Evolutionary conservation across 139 green algal species (phyloP).

Genomic region (Microglena sp.): DNA sequence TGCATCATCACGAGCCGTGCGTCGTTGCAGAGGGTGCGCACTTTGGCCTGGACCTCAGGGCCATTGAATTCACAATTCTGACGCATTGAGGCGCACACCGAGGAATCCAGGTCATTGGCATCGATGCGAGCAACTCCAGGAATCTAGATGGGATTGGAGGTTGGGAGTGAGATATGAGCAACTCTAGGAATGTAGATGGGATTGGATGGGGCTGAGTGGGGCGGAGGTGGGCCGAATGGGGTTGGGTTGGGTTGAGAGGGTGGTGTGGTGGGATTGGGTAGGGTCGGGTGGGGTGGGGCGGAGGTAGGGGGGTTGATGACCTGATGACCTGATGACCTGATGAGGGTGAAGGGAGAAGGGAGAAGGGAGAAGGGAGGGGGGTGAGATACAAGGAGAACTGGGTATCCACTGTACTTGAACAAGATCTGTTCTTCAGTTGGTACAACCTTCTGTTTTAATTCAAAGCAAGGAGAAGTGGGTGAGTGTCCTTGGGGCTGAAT

Average conservation of each 20-base stretch:
- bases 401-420: no score
- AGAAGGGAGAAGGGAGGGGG: neutral
- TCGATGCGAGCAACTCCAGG: conserved; percentile 58
- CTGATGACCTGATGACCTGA: neutral
- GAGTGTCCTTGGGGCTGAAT: no score
- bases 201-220: no score
- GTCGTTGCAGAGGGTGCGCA: conserved; percentile 53
- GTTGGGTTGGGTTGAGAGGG: neutral
- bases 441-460: no score
- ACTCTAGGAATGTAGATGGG: no score
- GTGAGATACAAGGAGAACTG: neutral
- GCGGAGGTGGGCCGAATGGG: no score
- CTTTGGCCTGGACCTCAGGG: conserved; percentile 23
- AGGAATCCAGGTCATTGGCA: conserved; percentile 78
- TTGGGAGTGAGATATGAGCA: no score
- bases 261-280: neutral
- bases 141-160: no score
- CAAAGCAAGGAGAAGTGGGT: no score
- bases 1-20: conserved; percentile 80
- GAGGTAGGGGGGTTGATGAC: neutral
- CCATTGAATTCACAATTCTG: conserved; percentile 78
- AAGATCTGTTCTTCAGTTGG: no score
- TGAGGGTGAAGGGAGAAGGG: neutral
- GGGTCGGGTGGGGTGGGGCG: neutral
- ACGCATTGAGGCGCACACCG: conserved; percentile 56